phyloP scores from a whole-genome alignment of 2,329 filamentous ascomycete species.

The Setomelanomma holmii region DNA sequence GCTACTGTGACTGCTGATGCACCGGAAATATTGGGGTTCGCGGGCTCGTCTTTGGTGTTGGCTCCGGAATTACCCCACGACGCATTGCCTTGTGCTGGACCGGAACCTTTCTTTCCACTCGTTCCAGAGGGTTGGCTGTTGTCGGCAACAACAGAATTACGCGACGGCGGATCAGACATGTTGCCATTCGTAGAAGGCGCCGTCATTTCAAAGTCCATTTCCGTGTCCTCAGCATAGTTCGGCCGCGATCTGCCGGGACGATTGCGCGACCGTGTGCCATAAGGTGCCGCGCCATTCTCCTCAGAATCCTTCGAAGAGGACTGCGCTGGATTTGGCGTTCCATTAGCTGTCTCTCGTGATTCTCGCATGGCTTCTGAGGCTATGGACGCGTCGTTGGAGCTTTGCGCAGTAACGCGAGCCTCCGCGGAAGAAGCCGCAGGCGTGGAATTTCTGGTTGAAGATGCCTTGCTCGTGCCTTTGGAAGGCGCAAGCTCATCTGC shows the following conservation, averaged over 20 bases:
- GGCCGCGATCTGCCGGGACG: conserved; percentile 78
- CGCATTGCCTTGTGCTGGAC: conserved; percentile 50
- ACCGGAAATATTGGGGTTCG: conserved; percentile 57
- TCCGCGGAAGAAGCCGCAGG: conserved; percentile 37
- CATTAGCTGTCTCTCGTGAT: conserved; percentile 36
- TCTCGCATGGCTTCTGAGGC: conserved; percentile 36
- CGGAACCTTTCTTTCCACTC: conserved; percentile 49
- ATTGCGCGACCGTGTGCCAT: conserved; percentile 94
- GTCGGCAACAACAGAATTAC: conserved; percentile 43
- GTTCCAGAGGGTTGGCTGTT: conserved; percentile 38
- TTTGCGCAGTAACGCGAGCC: conserved; percentile 29
- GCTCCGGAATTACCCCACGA: conserved; percentile 45
- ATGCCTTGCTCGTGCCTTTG: conserved; percentile 42
- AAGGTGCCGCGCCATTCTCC: conserved; percentile 64
- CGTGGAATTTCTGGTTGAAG: conserved; percentile 45
- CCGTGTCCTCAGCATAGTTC: conserved; percentile 96
- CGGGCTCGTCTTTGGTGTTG: conserved; percentile 45
- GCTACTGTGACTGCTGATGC: conserved; percentile 64
- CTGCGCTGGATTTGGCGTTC: conserved; percentile 38
- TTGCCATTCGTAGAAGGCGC: conserved; percentile 66
- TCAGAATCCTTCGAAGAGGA: conserved; percentile 43
- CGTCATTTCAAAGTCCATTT: conserved; percentile 81
- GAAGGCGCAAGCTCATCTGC: conserved; percentile 37
- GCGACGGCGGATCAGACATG: conserved; percentile 52
- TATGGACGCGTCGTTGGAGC: conserved; percentile 34